phyloP scores from a whole-genome alignment of 345 rosid species.

The Microcos paniculata region DNA sequence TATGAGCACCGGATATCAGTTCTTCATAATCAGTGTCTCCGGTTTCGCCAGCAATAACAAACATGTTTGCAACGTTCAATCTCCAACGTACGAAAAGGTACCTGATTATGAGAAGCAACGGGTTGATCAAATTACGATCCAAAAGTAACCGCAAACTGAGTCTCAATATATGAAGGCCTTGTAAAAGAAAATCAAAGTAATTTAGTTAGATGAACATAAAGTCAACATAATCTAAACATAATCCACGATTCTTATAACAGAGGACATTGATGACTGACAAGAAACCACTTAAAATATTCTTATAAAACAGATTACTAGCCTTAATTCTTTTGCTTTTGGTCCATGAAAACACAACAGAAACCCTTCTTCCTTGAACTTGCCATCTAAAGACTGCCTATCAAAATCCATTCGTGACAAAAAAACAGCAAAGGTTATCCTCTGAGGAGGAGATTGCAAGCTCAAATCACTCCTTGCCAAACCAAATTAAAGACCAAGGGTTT shows the following conservation, averaged over 20 bases:
- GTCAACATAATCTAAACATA: not conserved
- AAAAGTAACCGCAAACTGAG: not conserved
- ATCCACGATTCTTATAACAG: too few relatives aligned
- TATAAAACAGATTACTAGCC: not conserved
- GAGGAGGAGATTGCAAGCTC: not conserved
- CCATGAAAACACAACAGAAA: not conserved
- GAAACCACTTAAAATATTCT: not conserved
- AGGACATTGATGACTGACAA: not conserved
- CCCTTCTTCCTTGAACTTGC: not conserved
- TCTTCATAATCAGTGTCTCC: slow-evolving; percentile 93
- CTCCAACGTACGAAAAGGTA: slow-evolving; percentile 96
- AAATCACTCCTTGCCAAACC: not conserved
- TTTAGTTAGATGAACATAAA: not conserved
- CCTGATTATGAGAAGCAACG: slow-evolving; percentile 28
- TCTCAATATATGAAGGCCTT: not conserved
- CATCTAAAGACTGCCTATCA: not conserved
- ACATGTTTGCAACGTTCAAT: slow-evolving; percentile 81
- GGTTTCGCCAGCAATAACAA: slow-evolving; percentile 72
- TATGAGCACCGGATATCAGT: slow-evolving; percentile 79
- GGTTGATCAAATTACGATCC: not conserved
- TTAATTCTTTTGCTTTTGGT: not conserved
- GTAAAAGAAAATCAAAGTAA: not conserved
- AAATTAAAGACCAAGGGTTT: not conserved
- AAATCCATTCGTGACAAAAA: not conserved
- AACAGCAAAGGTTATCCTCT: not conserved